Percentiles rank a stretch among this genome's conserved stretches.
phyloP scores from a whole-genome alignment of 306 rosid species.

The Carpinus fangiana region DNA sequence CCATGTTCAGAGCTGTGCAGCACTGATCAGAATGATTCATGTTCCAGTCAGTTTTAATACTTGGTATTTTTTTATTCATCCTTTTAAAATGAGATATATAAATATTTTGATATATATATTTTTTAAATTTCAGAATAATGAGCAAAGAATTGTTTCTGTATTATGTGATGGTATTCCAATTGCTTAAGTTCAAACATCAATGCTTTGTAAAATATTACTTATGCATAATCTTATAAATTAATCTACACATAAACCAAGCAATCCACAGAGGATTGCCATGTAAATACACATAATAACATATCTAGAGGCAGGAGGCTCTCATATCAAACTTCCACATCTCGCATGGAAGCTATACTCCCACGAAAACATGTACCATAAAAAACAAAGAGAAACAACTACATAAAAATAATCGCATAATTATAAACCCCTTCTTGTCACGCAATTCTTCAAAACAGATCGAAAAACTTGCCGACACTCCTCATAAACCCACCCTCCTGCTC shows the following conservation, averaged over 20 bases:
- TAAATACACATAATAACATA: too few species aligned
- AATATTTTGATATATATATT: too few species aligned
- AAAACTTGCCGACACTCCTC: slow-evolving; percentile 66
- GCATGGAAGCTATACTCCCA: slow-evolving; percentile 15
- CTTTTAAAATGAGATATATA: neutral
- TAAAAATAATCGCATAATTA: neutral
- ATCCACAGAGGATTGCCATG: neutral
- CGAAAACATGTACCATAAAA: neutral
- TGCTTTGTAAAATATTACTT: too few species aligned
- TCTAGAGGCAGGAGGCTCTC: neutral
- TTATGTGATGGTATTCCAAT: neutral
- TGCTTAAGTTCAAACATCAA: too few species aligned
- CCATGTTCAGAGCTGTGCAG: slow-evolving; percentile 60
- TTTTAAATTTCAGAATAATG: neutral
- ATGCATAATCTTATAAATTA: too few species aligned
- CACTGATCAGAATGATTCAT: slow-evolving; percentile 33
- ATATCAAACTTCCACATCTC: slow-evolving; percentile 32
- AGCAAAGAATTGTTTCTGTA: neutral
- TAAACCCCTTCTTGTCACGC: too few species aligned
- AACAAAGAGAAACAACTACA: neutral
- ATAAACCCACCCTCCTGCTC: slow-evolving; percentile 25
- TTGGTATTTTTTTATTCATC: neutral
- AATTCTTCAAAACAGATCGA: slow-evolving; percentile 33
- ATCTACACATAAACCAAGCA: neutral
- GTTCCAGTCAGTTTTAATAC: slow-evolving; percentile 44